phyloP scores from a whole-genome alignment of 176 grass and related monocot species.

The Zoysia pacifica region DNA sequence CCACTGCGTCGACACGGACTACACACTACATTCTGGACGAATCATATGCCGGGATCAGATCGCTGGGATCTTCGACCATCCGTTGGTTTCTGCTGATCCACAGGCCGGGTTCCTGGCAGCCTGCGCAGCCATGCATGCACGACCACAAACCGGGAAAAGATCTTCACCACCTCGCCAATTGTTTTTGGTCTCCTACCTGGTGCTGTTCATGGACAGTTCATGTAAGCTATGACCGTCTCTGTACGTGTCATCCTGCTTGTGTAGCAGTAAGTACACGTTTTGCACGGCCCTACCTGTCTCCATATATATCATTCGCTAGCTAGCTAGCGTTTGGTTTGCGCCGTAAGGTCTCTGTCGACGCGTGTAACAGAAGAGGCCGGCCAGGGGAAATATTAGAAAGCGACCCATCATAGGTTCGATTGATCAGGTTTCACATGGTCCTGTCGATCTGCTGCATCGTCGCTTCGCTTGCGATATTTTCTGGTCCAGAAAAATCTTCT shows the following conservation, averaged over 20 bases:
- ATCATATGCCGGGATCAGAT: background rate
- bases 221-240: background rate
- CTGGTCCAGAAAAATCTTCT: no score
- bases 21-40: background rate
- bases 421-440: no score
- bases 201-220: background rate
- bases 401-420: background rate
- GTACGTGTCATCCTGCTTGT: background rate
- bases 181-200: background rate
- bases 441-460: no score
- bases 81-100: background rate
- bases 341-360: background rate
- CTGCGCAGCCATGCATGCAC: no score
- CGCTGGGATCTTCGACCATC: background rate
- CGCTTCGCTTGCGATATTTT: no score
- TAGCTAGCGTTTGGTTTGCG: background rate
- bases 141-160: background rate
- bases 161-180: background rate
- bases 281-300: background rate
- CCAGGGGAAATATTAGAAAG: background rate
- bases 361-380: background rate
- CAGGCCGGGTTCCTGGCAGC: no score
- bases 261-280: background rate
- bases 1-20: background rate
- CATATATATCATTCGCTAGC: background rate